Evolutionary conservation across 2,329 filamentous ascomycete species (phyloP).

Genomic region (Fusarium xylarioides): DNA sequence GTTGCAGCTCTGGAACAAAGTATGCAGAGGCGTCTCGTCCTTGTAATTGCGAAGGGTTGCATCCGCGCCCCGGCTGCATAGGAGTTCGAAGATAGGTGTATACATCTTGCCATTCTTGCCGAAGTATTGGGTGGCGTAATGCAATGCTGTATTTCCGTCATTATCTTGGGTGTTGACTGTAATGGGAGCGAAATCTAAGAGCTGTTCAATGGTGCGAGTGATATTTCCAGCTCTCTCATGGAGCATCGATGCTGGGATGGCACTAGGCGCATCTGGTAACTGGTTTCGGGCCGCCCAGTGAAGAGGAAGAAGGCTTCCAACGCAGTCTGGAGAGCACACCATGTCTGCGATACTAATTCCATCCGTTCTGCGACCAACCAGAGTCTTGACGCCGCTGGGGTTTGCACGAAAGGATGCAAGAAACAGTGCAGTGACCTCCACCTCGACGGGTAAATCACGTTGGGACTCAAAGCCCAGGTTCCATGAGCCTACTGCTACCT

Average conservation of each 20-base stretch:
- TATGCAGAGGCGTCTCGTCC: neutral
- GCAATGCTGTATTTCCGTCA: neutral
- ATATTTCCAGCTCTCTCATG: neutral
- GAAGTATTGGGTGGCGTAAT: neutral
- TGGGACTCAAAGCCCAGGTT: neutral
- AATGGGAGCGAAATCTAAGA: neutral
- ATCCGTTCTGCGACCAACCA: neutral
- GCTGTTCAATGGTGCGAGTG: neutral
- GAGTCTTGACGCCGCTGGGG: neutral
- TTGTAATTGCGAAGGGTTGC: neutral
- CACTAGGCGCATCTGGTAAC: neutral
- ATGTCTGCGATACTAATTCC: neutral
- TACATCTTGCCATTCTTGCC: neutral
- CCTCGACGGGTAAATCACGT: neutral
- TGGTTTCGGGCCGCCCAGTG: neutral
- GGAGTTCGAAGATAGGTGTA: neutral
- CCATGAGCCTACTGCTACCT: neutral
- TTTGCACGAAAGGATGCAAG: neutral
- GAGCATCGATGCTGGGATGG: neutral
- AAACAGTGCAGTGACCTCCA: neutral
- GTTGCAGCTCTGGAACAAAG: accelerated
- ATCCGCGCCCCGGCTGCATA: neutral
- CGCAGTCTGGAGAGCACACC: neutral
- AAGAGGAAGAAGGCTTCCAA: neutral
- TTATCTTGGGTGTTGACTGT: neutral